Conservation (phyloP, 2,329 filamentous ascomycete genomes). For the Talaromyces islandicus region DNA sequence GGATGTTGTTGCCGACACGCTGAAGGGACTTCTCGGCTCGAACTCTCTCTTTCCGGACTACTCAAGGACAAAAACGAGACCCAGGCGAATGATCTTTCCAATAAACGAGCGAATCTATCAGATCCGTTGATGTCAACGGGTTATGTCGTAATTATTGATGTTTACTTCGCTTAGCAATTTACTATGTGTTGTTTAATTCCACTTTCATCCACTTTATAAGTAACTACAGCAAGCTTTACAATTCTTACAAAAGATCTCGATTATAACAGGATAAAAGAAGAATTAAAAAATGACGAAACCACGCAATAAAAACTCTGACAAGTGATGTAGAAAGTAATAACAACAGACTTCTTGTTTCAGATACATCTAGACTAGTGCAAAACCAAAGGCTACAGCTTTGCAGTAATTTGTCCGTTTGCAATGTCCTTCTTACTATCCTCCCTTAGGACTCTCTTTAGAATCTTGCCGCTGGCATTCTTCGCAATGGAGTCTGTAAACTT, state of each 20-base stretch:
- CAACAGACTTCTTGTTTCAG: not conserved
- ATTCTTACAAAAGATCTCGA: not conserved
- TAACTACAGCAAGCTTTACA: not conserved
- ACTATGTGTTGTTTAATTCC: not conserved
- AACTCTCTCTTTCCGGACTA: not conserved
- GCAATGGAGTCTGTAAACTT: slow-evolving; percentile 36
- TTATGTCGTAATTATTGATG: not conserved
- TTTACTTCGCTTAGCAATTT: not conserved
- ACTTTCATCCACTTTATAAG: not conserved
- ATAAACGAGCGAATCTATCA: not conserved
- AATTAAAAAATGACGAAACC: too few species aligned
- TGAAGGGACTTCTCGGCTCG: slow-evolving; percentile 16
- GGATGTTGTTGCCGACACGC: slow-evolving; percentile 30
- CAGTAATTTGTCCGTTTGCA: slow-evolving; percentile 14
- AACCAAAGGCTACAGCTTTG: slow-evolving; percentile 11
- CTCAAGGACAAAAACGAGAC: not conserved
- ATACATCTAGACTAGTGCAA: not conserved
- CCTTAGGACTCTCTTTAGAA: slow-evolving; percentile 39
- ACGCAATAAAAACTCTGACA: not conserved
- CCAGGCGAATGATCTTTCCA: not conserved
- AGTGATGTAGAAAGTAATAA: not conserved
- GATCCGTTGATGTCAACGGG: not conserved
- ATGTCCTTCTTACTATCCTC: slow-evolving; percentile 42
- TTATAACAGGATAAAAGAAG: too few species aligned
- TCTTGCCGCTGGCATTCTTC: slow-evolving; percentile 35